Evolutionary conservation across 23 red algal genomes (phyloP).

Genomic region (Cyanidium caldarium): DNA sequence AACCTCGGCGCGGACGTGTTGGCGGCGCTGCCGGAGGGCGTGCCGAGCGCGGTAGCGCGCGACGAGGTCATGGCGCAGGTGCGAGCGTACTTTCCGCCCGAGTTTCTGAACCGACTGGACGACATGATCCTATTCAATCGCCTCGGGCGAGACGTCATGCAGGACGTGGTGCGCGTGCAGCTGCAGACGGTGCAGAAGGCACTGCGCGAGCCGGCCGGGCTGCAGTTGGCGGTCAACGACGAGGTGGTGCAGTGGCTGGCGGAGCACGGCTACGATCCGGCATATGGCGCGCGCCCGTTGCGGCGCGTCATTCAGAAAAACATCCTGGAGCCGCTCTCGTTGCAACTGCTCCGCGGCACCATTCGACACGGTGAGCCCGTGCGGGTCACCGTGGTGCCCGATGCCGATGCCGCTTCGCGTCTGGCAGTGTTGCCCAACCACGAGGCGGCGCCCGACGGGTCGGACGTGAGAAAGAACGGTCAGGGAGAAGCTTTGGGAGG

Average conservation of each 20-base stretch:
- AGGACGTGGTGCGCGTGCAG: constrained; percentile 28
- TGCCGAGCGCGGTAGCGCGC: background rate
- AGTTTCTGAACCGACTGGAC: constrained; percentile 43
- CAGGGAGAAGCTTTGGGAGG: too few relatives aligned
- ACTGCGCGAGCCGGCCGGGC: background rate
- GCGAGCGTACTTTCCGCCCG: constrained; percentile 18
- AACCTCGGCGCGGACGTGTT: constrained; percentile 30
- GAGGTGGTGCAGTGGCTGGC: constrained; percentile 18
- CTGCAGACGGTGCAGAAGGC: background rate
- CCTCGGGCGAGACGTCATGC: constrained; percentile 16
- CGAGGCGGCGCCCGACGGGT: too few relatives aligned
- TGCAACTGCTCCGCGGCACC: constrained; percentile 12
- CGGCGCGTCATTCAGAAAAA: constrained; percentile 23
- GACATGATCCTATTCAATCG: constrained; percentile 31
- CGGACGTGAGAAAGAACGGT: too few relatives aligned
- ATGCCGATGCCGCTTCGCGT: too few relatives aligned
- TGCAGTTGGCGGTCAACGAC: constrained; percentile 3
- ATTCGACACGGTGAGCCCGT: background rate
- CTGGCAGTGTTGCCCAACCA: too few relatives aligned
- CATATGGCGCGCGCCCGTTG: constrained; percentile 35
- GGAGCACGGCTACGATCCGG: constrained; percentile 15
- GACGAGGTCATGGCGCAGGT: constrained; percentile 24
- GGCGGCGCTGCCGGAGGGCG: constrained; percentile 16
- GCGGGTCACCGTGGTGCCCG: too few relatives aligned
- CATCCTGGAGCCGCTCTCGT: constrained; percentile 27